Conservation (phyloP, 306 rosid species). For the Dryas drummondii region DNA sequence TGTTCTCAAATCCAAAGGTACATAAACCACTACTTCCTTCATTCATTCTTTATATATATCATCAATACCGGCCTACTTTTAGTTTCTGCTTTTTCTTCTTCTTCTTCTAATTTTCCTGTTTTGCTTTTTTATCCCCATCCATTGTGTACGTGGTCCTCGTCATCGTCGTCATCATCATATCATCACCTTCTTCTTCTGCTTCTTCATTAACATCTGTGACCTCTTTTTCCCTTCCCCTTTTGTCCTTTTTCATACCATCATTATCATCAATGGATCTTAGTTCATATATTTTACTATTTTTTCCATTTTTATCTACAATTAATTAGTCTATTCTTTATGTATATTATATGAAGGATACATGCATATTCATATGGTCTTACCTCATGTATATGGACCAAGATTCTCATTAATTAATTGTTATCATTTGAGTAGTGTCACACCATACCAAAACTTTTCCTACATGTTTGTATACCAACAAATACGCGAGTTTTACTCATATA, state of each 20-base stretch:
- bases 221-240: background rate
- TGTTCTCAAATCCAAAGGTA: constrained; percentile 87
- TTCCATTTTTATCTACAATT: too few relatives aligned
- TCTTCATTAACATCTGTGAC: background rate
- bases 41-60: background rate
- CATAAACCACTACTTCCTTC: background rate
- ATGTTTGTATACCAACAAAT: too few relatives aligned
- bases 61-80: too few relatives aligned
- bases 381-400: too few relatives aligned
- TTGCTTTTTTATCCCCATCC: too few relatives aligned
- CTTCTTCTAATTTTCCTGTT: background rate
- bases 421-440: too few relatives aligned
- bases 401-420: too few relatives aligned
- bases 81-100: background rate
- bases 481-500: too few relatives aligned
- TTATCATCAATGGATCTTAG: background rate
- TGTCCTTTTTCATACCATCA: background rate
- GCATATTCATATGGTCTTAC: too few relatives aligned
- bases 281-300: background rate
- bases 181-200: background rate
- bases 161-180: background rate
- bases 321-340: too few relatives aligned
- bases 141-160: background rate
- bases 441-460: too few relatives aligned
- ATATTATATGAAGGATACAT: too few relatives aligned